Base-by-base conservation (phyloP, 1,284 basidiomycete species). In the Cryptococcus jaspeensis region DNA sequence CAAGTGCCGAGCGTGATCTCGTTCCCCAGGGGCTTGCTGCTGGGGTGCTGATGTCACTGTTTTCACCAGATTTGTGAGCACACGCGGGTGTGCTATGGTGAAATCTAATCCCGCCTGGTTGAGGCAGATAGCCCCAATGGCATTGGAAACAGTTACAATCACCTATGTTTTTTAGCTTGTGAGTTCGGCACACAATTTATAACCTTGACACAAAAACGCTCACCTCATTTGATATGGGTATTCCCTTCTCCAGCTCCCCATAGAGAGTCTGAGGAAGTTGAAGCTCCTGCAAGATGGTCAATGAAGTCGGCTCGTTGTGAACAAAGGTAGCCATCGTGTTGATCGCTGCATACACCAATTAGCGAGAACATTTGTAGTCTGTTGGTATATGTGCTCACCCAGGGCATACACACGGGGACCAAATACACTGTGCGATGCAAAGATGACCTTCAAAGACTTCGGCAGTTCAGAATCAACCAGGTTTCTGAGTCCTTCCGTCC, bases 321-420 rank as follows among this genome's bases (percentile, higher is more conserved):
- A 99, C 88, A 75, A 99, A 98, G 0, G 93, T 94, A 5, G 95
- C 87, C 87, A 97, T 93, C 73, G 97, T 90, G 77, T 95, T 95
- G 81, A 97, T 92, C 1, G 92, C 92, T 90, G 69, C 18, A 42
- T 8, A 37, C 22, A n/a, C 45, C 28, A 52, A 32, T 59, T 32
- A 62, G 62, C 16, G 16, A 18, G 3, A 20, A 5, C n/a, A 12
- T 43, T 20, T 23, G 15, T 15, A 46, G 16, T 1, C 1, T 32
- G 20, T 46, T 1, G 28, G 28, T 32, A 18, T 2, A 44, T 25
- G 12, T 23, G 48, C 50, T 50, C 74, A 90, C 90, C 87, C 42
- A 92, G 81, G 1, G 91, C 87, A 50, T 95, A 84, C 53, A 96
- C 85, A 65, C 87, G 89, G 0, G 90, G 84, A 2, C 96, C 96